Conservation (phyloP, 352 stramenopile species). For the Pythium brachiatum region DNA sequence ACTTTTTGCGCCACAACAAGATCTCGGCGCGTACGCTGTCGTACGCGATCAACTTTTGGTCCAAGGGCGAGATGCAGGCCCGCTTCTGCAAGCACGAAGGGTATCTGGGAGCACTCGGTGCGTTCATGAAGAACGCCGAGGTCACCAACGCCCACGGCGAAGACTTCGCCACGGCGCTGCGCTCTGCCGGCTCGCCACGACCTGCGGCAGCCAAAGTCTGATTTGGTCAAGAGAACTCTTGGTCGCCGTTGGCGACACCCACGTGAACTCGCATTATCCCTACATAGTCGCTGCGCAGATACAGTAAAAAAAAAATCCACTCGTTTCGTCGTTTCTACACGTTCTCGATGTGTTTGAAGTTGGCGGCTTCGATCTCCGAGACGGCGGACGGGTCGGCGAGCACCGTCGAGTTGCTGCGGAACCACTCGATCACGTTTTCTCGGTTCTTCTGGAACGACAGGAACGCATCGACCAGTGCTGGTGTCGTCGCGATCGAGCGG, state of each 20-base stretch:
- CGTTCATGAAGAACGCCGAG: slow-evolving; percentile 92
- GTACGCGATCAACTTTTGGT: slow-evolving; percentile 99
- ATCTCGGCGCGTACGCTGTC: slow-evolving; percentile 91
- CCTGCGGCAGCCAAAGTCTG: not conserved
- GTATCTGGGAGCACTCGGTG: slow-evolving; percentile 97
- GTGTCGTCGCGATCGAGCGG: slow-evolving; percentile 41
- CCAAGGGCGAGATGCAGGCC: slow-evolving; percentile 89
- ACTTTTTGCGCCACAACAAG: slow-evolving; percentile 98
- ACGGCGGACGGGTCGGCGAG: slow-evolving; percentile 25
- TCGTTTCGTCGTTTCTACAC: slow-evolving; percentile 24
- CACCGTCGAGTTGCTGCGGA: slow-evolving; percentile 41
- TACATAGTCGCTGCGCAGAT: not conserved
- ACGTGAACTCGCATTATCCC: not conserved
- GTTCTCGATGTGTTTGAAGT: slow-evolving; percentile 77
- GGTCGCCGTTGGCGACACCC: not conserved
- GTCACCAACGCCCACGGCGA: slow-evolving; percentile 67
- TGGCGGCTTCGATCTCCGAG: slow-evolving; percentile 27
- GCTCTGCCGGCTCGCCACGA: slow-evolving; percentile 20
- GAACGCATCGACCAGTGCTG: slow-evolving; percentile 64
- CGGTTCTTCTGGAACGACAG: slow-evolving; percentile 86
- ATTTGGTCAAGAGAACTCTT: not conserved
- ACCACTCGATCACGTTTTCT: slow-evolving; percentile 70
- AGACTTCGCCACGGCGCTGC: slow-evolving; percentile 50
- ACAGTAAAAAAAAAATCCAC: not conserved
- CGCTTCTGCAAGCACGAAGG: slow-evolving; percentile 97